Percentiles rank a stretch among this genome's conserved stretches.
These are phyloP conservation scores for Cyathus striatus DNA, from an alignment of 768 basidiomycete species.

Conservation along the genomic window DNA sequence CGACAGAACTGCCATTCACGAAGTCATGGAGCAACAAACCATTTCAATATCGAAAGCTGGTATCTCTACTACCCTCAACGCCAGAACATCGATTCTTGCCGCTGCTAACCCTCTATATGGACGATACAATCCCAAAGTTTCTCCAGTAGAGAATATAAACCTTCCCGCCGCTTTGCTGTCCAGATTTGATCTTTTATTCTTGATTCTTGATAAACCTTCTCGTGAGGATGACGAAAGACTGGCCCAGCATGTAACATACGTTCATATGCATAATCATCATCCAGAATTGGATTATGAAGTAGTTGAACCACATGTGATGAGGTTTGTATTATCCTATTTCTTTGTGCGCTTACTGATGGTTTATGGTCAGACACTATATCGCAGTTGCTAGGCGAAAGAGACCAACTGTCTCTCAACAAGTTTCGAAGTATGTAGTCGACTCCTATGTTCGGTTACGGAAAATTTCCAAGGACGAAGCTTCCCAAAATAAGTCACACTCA, in stretches of 20 bases:
- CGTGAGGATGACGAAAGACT: slow-evolving; percentile 94
- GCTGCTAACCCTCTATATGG: slow-evolving; percentile 98
- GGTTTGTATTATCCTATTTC: too few relatives aligned
- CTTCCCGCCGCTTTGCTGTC: slow-evolving; percentile 94
- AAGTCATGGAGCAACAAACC: slow-evolving; percentile 99
- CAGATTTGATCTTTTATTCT: slow-evolving; percentile 93
- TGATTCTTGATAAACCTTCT: slow-evolving; percentile 93
- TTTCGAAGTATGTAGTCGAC: slow-evolving; percentile 91
- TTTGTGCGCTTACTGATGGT: slow-evolving; percentile 12
- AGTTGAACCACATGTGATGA: slow-evolving; percentile 82
- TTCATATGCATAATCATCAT: slow-evolving; percentile 94
- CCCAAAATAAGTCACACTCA: slow-evolving; percentile 81
- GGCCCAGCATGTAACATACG: slow-evolving; percentile 95
- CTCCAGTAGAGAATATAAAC: slow-evolving; percentile 99
- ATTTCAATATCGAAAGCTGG: slow-evolving; percentile 99
- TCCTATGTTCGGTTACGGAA: slow-evolving; percentile 95
- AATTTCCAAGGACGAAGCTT: slow-evolving; percentile 85
- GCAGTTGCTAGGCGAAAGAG: slow-evolving; percentile 84
- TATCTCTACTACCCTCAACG: slow-evolving; percentile 97
- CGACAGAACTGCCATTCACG: slow-evolving; percentile 96
- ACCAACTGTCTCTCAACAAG: slow-evolving; percentile 82
- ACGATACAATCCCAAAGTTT: slow-evolving; percentile 96
- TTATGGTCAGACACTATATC: slow-evolving; percentile 76
- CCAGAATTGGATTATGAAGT: slow-evolving; percentile 82
- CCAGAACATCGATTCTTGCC: slow-evolving; percentile 94